A percentile compares a stretch with the other conserved stretches of the same genome.
Conservation (phyloP, 768 basidiomycete species). For the Xerocomellus dryophilus region DNA sequence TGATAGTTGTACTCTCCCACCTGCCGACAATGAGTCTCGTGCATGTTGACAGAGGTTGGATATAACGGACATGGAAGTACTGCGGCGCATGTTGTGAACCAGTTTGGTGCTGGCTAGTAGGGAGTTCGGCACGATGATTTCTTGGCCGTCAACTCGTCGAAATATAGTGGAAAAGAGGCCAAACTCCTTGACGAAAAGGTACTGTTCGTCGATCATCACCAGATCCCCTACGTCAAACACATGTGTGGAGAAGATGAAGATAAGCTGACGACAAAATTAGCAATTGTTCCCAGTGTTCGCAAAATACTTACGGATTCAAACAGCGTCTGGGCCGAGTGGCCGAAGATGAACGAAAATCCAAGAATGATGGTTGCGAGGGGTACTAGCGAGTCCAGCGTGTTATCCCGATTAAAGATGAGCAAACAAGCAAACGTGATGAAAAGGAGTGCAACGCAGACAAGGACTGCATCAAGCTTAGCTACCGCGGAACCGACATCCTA, state of each 20-base stretch:
- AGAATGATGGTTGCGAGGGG: conserved; percentile 78
- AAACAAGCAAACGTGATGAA: conserved; percentile 65
- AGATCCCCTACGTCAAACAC: conserved; percentile 84
- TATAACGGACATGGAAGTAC: conserved; percentile 61
- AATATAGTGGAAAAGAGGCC: conserved; percentile 79
- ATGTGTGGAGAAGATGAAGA: conserved; percentile 84
- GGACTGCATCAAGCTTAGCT: conserved; percentile 74
- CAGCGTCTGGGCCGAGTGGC: conserved; percentile 72
- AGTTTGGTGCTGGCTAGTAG: conserved; percentile 67
- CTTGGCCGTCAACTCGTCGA: conserved; percentile 75
- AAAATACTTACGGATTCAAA: conserved; percentile 61
- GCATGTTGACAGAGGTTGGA: neutral
- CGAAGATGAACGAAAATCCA: conserved; percentile 84
- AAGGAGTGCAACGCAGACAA: conserved; percentile 56
- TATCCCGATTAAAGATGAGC: conserved; percentile 67
- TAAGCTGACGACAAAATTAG: conserved; percentile 45
- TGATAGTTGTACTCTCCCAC: conserved; percentile 69
- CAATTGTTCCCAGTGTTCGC: neutral
- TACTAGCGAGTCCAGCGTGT: conserved; percentile 70
- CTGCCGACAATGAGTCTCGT: conserved; percentile 22
- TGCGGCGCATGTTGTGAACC: conserved; percentile 74
- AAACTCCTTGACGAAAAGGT: conserved; percentile 61
- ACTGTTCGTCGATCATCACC: conserved; percentile 66
- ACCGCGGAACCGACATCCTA: conserved; percentile 73
- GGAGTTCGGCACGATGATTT: conserved; percentile 76